Conservation (phyloP, 2,329 filamentous ascomycete genomes). For the Didymella exigua region DNA sequence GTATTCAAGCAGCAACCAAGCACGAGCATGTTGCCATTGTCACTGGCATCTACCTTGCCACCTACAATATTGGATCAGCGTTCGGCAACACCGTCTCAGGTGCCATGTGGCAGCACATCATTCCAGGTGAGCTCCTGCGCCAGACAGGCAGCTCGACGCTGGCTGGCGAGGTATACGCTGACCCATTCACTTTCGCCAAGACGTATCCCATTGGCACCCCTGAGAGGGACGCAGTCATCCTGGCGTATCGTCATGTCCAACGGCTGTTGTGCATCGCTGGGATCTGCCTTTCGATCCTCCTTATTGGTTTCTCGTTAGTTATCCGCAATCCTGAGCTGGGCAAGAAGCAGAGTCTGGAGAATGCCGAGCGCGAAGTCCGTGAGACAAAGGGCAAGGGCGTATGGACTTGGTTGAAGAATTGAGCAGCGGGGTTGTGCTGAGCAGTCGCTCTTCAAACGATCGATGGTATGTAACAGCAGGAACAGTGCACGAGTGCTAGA, state of each 20-base stretch:
- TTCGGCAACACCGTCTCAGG: conserved; percentile 65
- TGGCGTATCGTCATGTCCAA: conserved; percentile 54
- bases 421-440: not conserved
- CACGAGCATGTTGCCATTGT: conserved; percentile 66
- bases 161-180: conserved; percentile 49
- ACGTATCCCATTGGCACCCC: conserved; percentile 53
- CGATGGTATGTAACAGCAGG: not conserved
- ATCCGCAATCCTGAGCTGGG: conserved; percentile 55
- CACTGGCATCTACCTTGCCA: conserved; percentile 66
- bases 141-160: conserved; percentile 48
- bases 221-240: conserved; percentile 51
- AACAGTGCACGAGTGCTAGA: not conserved
- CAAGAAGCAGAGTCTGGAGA: conserved; percentile 53
- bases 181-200: conserved; percentile 49
- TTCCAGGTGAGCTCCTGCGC: conserved; percentile 51
- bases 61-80: conserved; percentile 66
- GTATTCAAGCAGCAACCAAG: conserved; percentile 57
- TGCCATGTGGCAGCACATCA: conserved; percentile 64
- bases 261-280: conserved; percentile 57
- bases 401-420: conserved; percentile 14
- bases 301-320: conserved; percentile 54
- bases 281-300: conserved; percentile 54
- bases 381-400: not conserved
- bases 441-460: not conserved
- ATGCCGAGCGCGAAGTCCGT: conserved; percentile 41